phyloP scores from a whole-genome alignment of 352 stramenopile genomes.

The Phytophthora citrophthora region DNA sequence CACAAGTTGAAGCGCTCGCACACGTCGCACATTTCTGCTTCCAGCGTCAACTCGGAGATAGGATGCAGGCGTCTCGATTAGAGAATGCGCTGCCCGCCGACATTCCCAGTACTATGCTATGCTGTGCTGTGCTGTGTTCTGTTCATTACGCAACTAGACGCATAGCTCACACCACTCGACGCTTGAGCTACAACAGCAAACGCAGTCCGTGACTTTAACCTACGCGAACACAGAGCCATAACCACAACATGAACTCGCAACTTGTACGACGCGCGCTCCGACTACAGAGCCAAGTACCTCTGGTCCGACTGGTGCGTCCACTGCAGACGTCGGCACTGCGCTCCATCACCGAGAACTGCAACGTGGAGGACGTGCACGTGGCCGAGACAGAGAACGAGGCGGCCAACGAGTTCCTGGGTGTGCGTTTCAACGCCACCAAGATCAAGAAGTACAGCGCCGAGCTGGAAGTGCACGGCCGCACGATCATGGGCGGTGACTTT shows the following conservation, averaged over 20 bases:
- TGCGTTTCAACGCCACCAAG: slow-evolving; percentile 64
- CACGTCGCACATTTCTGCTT: slow-evolving; percentile 1
- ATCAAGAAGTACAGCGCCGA: slow-evolving; percentile 82
- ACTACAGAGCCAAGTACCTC: slow-evolving; percentile 12
- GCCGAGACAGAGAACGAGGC: slow-evolving; percentile 49
- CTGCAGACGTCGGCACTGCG: slow-evolving; percentile 20
- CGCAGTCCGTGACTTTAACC: background rate
- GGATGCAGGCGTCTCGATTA: slow-evolving; percentile 13
- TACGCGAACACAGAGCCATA: background rate
- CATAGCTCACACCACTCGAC: background rate
- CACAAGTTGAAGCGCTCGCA: slow-evolving; percentile 7
- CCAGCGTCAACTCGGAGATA: slow-evolving; percentile 18
- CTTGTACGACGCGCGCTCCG: slow-evolving; percentile 1
- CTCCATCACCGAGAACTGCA: slow-evolving; percentile 28
- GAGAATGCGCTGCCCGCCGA: slow-evolving; percentile 1
- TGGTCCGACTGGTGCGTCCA: background rate
- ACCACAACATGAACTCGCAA: slow-evolving; percentile 8
- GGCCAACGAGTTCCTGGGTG: slow-evolving; percentile 67
- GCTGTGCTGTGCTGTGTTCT: background rate
- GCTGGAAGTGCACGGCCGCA: slow-evolving; percentile 55
- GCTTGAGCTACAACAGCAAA: background rate
- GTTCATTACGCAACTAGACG: slow-evolving; percentile 10
- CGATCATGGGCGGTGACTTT: slow-evolving; percentile 69
- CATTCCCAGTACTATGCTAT: background rate
- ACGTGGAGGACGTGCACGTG: slow-evolving; percentile 40